These are phyloP conservation scores for Deinandra increscens DNA, from an alignment of 129 eudicot genomes.

Conservation along the genomic window DNA sequence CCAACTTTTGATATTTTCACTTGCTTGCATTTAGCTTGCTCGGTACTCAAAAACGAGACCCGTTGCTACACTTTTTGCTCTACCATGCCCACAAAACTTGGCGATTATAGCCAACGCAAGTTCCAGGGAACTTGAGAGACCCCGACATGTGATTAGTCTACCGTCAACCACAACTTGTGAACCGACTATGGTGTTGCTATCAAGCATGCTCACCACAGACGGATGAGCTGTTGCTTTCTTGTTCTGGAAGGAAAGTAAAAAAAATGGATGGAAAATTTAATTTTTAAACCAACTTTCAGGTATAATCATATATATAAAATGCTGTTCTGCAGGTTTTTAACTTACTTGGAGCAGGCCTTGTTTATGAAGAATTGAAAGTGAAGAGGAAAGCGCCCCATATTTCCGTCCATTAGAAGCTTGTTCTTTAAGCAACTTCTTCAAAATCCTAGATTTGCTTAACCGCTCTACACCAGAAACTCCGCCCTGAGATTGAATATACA, in stretches of 20 bases:
- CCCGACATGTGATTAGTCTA: slow-evolving; percentile 68
- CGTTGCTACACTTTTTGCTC: slow-evolving; percentile 94
- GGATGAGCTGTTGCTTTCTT: slow-evolving; percentile 60
- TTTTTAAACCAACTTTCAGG: background rate
- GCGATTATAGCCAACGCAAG: slow-evolving; percentile 78
- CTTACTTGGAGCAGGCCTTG: slow-evolving; percentile 79
- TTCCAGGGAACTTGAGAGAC: slow-evolving; percentile 55
- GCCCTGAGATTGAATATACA: slow-evolving; percentile 48
- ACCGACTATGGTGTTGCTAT: slow-evolving; percentile 26
- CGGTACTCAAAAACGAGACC: slow-evolving; percentile 86
- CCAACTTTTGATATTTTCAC: background rate
- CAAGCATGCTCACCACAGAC: slow-evolving; percentile 38
- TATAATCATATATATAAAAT: background rate
- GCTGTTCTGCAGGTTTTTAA: background rate
- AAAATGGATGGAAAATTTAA: background rate
- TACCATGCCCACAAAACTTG: slow-evolving; percentile 80
- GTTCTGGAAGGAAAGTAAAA: slow-evolving; percentile 41
- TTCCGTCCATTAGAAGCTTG: slow-evolving; percentile 61
- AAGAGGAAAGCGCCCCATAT: slow-evolving; percentile 68
- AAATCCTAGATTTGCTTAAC: slow-evolving; percentile 63
- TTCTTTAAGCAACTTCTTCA: slow-evolving; percentile 89
- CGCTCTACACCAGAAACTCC: slow-evolving; percentile 58
- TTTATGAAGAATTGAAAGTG: slow-evolving; percentile 53
- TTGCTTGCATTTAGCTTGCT: slow-evolving; percentile 30
- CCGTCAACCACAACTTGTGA: slow-evolving; percentile 78